Base-by-base conservation (phyloP, 257 asterid species). In the Solanum paucissectum region DNA sequence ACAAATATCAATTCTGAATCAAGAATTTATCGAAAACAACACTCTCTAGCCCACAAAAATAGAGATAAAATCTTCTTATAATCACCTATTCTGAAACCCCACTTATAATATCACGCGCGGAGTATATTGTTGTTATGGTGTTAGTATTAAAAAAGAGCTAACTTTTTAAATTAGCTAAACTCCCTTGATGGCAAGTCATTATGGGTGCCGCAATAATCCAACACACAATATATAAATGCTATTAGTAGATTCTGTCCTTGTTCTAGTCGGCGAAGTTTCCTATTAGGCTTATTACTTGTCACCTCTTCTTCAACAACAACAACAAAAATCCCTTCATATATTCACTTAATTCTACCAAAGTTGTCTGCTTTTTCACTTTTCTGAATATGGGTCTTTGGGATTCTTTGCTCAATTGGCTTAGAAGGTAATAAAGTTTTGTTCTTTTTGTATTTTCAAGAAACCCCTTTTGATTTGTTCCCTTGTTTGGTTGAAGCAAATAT, bases 321-420 rank as follows among this genome's bases (percentile, higher is more conserved):
- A 68, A 27, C 3, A 66, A 25, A 23, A 23, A 33, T 83, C 33
- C 34, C 12, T 34, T 66, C 13, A 55, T 10, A 83, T 68, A 34
- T 87, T 49, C 82, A 32, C n/a, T 81, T 83, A 42, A 52, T 86
- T 91, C 73, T 38, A 8, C 23, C 87, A 25, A 68, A 69, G 20
- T 44, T 76, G 27, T 62, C 21, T 46, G 73, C 42, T 73, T 42
- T 49, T 82, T 82, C 29, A 66, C 85, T 87, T 87, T 87, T 72
- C 58, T 87, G 68, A 83, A 83, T 8, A 96, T 96, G 98, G 99
- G 98, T 55, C 88, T 95, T 58, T 96, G 95, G 96, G 98, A 92
- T 88, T 91, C 95, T 86, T 69, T 96, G 62, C 98, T 96, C 91
- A 93, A 93, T 87, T 96, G 99, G 98, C 95, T 96, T 52, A 92